Evolutionary conservation across 2,329 filamentous ascomycete genomes (phyloP).

Genomic region (Mollisia scopiformis): DNA sequence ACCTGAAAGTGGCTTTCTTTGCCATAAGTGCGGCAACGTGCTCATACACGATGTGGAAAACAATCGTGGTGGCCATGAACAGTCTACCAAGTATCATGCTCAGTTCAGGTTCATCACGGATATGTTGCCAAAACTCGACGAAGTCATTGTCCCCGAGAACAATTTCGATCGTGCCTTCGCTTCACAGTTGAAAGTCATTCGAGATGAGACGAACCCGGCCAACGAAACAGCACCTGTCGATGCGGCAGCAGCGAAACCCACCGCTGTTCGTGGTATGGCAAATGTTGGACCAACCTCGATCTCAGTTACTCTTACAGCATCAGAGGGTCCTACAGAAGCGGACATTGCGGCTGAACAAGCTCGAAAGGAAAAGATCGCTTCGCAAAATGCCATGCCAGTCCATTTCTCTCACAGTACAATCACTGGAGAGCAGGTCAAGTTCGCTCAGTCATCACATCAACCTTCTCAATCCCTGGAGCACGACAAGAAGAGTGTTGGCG

Average conservation of each 20-base stretch:
- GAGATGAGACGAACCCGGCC: slow-evolving; percentile 69
- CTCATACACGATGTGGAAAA: slow-evolving; percentile 70
- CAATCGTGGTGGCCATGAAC: slow-evolving; percentile 71
- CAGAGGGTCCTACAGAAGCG: slow-evolving; percentile 66
- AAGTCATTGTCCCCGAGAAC: slow-evolving; percentile 73
- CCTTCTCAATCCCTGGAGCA: slow-evolving; percentile 40
- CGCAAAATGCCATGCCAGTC: slow-evolving; percentile 69
- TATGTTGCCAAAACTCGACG: slow-evolving; percentile 76
- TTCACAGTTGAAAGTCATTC: slow-evolving; percentile 63
- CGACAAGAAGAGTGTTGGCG: slow-evolving; percentile 50
- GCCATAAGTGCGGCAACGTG: slow-evolving; percentile 72
- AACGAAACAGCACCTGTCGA: slow-evolving; percentile 62
- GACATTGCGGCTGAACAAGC: slow-evolving; percentile 66
- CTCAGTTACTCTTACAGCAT: slow-evolving; percentile 69
- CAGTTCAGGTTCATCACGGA: slow-evolving; percentile 80
- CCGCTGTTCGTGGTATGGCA: slow-evolving; percentile 69
- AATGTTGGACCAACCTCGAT: slow-evolving; percentile 71
- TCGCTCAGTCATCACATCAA: slow-evolving; percentile 42
- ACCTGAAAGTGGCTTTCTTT: slow-evolving; percentile 72
- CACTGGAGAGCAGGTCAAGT: slow-evolving; percentile 62
- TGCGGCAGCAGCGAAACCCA: slow-evolving; percentile 56
- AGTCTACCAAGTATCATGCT: slow-evolving; percentile 74
- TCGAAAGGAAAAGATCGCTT: slow-evolving; percentile 66
- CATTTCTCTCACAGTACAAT: slow-evolving; percentile 77
- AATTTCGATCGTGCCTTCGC: slow-evolving; percentile 72